phyloP scores from a whole-genome alignment of 2,329 filamentous ascomycete genomes.

The Fusarium acutatum region DNA sequence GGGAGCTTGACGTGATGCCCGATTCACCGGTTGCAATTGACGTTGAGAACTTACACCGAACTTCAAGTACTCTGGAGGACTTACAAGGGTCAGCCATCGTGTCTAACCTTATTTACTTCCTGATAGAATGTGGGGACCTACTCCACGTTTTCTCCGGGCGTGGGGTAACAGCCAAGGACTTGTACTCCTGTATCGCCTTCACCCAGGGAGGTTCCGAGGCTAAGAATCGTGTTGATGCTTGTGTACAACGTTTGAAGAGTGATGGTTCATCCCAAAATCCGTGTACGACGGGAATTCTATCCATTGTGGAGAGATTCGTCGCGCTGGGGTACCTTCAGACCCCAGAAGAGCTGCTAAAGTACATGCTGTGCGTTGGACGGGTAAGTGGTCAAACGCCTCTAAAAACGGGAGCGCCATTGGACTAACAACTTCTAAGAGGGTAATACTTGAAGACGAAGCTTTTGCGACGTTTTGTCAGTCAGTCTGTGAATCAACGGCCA shows the following conservation, averaged over 20 bases:
- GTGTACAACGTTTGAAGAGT: accelerated
- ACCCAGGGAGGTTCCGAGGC: not conserved
- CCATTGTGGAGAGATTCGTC: not conserved
- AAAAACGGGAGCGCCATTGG: accelerated
- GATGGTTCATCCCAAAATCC: accelerated
- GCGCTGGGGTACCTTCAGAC: not conserved
- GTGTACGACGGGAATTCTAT: accelerated
- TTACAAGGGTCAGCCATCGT: not conserved
- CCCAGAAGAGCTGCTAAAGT: not conserved
- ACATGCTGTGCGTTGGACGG: not conserved
- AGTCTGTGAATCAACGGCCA: not conserved
- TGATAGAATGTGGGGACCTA: not conserved
- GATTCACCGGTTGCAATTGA: accelerated
- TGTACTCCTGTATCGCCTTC: not conserved
- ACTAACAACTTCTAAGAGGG: not conserved
- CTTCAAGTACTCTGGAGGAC: accelerated
- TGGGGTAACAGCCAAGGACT: not conserved
- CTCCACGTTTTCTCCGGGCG: not conserved
- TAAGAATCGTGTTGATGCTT: not conserved
- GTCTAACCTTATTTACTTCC: not conserved
- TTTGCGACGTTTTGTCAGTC: not conserved
- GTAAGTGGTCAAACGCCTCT: accelerated
- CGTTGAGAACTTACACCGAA: accelerated
- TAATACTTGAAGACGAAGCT: not conserved
- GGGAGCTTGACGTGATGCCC: accelerated